phyloP scores from a whole-genome alignment of 2,329 filamentous ascomycete species.

The Sporothrix pseudoabietina region DNA sequence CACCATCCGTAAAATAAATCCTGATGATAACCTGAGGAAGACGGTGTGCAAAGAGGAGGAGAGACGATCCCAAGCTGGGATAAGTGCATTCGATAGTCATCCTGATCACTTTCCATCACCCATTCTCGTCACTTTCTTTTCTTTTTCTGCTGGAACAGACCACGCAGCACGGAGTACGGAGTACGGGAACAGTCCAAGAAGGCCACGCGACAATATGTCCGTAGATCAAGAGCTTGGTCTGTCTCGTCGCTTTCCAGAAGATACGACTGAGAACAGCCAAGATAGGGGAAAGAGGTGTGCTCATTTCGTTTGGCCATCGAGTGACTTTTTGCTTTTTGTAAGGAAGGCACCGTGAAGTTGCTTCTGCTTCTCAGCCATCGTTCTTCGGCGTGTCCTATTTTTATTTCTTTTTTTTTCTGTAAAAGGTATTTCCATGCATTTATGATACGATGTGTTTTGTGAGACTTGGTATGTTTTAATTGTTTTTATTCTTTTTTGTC shows the following conservation, averaged over 20 bases:
- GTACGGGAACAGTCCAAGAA: not conserved
- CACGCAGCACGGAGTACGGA: not conserved
- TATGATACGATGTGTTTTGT: conserved; percentile 2
- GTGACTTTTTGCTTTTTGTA: conserved; percentile 3
- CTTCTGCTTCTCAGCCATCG: not conserved
- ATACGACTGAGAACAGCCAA: not conserved
- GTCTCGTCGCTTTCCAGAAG: not conserved
- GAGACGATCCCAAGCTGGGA: conserved; percentile 23
- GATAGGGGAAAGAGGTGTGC: conserved; percentile 2
- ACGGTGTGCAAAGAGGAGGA: not conserved
- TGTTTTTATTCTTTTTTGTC: not conserved
- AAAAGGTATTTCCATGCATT: not conserved
- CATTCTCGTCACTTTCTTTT: not conserved
- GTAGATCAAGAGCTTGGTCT: not conserved
- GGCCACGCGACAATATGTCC: conserved; percentile 19
- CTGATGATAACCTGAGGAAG: not conserved
- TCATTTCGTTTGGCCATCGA: conserved; percentile 13
- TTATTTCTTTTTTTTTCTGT: not conserved
- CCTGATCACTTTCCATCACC: not conserved
- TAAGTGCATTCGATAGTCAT: conserved; percentile 25
- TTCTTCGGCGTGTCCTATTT: not conserved
- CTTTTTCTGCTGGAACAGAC: not conserved
- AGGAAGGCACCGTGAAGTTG: not conserved
- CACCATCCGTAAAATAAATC: conserved; percentile 12
- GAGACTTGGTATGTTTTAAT: not conserved